Evolutionary conservation across 2,329 filamentous ascomycete species (phyloP).

Genomic region (Ascochyta lentis): DNA sequence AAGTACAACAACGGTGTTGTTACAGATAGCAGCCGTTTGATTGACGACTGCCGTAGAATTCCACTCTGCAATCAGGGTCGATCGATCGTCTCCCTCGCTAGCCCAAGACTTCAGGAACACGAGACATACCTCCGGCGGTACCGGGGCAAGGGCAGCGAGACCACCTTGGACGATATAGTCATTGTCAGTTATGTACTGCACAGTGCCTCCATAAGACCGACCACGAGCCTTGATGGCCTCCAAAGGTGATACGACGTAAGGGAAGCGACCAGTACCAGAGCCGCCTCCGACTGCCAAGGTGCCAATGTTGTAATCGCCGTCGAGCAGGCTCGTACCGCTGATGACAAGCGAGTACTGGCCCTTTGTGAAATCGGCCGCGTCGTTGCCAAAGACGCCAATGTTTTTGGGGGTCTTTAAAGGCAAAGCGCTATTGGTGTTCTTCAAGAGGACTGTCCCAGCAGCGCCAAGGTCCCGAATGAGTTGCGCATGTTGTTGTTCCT

Average conservation of each 20-base stretch:
- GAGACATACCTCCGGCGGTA: conserved; percentile 55
- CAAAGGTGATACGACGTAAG: conserved; percentile 50
- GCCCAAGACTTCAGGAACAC: conserved; percentile 65
- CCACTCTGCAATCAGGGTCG: conserved; percentile 50
- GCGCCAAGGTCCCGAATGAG: conserved; percentile 51
- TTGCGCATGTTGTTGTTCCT: conserved; percentile 46
- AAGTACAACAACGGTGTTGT: conserved; percentile 59
- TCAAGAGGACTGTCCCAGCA: conserved; percentile 52
- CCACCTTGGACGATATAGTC: conserved; percentile 38
- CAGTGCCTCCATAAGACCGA: conserved; percentile 41
- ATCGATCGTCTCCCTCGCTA: conserved; percentile 53
- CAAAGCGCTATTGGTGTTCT: conserved; percentile 57
- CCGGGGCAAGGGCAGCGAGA: conserved; percentile 35
- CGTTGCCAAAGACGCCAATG: conserved; percentile 58
- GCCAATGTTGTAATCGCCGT: conserved; percentile 45
- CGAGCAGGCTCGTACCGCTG: neutral
- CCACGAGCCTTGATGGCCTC: conserved; percentile 48
- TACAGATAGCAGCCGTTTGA: conserved; percentile 52
- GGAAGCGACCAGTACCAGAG: conserved; percentile 50
- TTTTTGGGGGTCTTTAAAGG: conserved; percentile 59
- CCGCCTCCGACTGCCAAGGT: conserved; percentile 55
- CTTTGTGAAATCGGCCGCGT: conserved; percentile 55
- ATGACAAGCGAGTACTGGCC: conserved; percentile 48
- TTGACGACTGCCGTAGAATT: conserved; percentile 51
- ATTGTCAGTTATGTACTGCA: conserved; percentile 57